These are phyloP conservation scores for Psilocybe mexicana DNA, from an alignment of 1,284 basidiomycete genomes.

Conservation along the genomic window DNA sequence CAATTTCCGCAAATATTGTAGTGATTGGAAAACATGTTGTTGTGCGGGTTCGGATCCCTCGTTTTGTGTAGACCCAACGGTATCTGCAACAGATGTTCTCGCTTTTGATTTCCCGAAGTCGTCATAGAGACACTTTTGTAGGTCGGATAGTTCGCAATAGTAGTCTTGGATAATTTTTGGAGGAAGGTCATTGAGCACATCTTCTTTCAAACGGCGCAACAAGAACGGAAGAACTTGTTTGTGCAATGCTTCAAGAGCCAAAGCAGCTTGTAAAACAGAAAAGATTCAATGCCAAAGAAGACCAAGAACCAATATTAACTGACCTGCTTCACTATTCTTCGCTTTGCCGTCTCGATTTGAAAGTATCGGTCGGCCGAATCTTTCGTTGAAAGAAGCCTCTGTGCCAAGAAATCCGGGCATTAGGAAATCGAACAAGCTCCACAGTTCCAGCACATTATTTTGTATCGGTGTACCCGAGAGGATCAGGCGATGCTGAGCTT, in stretches of 20 bases:
- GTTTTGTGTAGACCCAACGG: conserved; percentile 48
- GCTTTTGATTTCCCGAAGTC: conserved; percentile 87
- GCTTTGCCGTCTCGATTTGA: conserved; percentile 95
- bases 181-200: conserved; percentile 94
- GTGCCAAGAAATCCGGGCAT: conserved; percentile 99
- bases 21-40: conserved; percentile 92
- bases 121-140: conserved; percentile 94
- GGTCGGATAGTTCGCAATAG: conserved; percentile 94
- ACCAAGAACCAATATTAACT: conserved; percentile 29
- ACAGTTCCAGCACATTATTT: conserved; percentile 97
- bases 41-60: conserved; percentile 52
- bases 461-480: conserved; percentile 98
- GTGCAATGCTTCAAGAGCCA: conserved; percentile 94
- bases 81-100: conserved; percentile 63
- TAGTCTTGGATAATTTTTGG: conserved; percentile 99
- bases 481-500: conserved; percentile 91
- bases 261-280: conserved; percentile 57
- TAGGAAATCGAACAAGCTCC: conserved; percentile 98
- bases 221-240: conserved; percentile 99
- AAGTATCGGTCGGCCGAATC: conserved; percentile 95
- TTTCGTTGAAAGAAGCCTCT: conserved; percentile 93
- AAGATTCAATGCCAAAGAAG: conserved; percentile 5
- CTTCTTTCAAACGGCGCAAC: conserved; percentile 94
- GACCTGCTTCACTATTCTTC: conserved; percentile 92
- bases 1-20: conserved; percentile 96